A percentile compares a stretch with the other conserved stretches of the same genome.
These are phyloP conservation scores for Triticum timopheevii DNA, from an alignment of 176 grass and related monocot genomes.

Conservation along the genomic window DNA sequence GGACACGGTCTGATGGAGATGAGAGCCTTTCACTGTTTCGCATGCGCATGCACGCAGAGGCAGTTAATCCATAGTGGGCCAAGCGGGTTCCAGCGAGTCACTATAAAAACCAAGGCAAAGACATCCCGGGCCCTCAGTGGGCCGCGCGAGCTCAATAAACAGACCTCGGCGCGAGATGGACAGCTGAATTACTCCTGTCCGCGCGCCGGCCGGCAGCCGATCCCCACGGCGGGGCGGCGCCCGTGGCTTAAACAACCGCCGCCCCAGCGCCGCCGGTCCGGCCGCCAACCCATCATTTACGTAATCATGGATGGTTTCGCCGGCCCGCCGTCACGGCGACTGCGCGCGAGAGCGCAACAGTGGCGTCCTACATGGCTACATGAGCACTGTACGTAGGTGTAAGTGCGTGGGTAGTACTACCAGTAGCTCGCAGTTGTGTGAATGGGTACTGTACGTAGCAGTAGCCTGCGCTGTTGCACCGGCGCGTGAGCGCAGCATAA, in stretches of 20 bases:
- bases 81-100: background rate
- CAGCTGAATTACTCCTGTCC: background rate
- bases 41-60: too few species aligned
- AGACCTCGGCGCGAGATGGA: background rate
- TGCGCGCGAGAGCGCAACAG: background rate
- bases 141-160: background rate
- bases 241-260: too few species aligned
- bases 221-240: slow-evolving; percentile 12
- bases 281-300: background rate
- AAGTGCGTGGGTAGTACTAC: too few species aligned
- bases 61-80: background rate
- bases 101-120: background rate
- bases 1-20: too few species aligned
- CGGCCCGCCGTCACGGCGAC: too few species aligned
- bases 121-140: background rate
- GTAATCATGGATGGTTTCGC: background rate
- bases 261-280: background rate
- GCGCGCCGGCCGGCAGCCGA: slow-evolving; percentile 24
- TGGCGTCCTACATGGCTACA: background rate
- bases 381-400: background rate
- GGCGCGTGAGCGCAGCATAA: background rate
- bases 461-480: too few species aligned
- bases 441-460: too few species aligned
- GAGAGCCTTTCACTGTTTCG: too few species aligned
- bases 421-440: too few species aligned